Evolutionary conservation across 257 asterid genomes (phyloP).

Genomic region (Thymus quinquecostatus): DNA sequence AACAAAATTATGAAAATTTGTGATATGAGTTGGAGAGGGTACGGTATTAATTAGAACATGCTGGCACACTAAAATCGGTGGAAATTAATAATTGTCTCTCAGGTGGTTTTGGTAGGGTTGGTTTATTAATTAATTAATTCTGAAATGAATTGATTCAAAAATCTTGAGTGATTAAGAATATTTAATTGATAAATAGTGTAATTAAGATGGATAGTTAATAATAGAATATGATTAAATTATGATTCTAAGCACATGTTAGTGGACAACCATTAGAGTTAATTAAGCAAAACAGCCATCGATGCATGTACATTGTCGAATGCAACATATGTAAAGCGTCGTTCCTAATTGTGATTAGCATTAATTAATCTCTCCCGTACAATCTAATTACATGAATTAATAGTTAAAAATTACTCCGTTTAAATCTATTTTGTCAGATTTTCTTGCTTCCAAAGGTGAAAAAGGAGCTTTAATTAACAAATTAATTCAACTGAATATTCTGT

Average conservation of each 20-base stretch:
- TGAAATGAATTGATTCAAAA: neutral
- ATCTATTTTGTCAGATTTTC: constrained; percentile 29
- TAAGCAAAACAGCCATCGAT: constrained; percentile 14
- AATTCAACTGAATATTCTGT: constrained; percentile 32
- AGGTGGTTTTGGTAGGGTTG: constrained; percentile 39
- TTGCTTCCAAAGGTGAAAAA: constrained; percentile 31
- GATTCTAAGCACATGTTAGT: constrained; percentile 33
- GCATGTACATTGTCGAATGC: constrained; percentile 24
- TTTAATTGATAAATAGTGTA: neutral
- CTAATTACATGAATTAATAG: neutral
- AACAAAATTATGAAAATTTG: too few relatives aligned
- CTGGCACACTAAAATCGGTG: constrained; percentile 24
- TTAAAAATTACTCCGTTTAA: neutral
- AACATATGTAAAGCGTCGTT: constrained; percentile 10
- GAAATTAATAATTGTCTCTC: constrained; percentile 4
- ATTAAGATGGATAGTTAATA: neutral
- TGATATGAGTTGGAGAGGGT: constrained; percentile 25
- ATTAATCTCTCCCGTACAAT: constrained; percentile 30
- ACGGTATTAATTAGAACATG: constrained; percentile 21
- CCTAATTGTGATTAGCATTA: constrained; percentile 18
- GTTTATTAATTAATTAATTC: neutral
- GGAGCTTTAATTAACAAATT: neutral
- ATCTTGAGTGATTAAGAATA: neutral
- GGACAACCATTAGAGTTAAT: constrained; percentile 34
- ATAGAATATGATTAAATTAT: constrained; percentile 6